Conservation (phyloP, 441 rosid species). For the Cnidoscolus chayamansa region DNA sequence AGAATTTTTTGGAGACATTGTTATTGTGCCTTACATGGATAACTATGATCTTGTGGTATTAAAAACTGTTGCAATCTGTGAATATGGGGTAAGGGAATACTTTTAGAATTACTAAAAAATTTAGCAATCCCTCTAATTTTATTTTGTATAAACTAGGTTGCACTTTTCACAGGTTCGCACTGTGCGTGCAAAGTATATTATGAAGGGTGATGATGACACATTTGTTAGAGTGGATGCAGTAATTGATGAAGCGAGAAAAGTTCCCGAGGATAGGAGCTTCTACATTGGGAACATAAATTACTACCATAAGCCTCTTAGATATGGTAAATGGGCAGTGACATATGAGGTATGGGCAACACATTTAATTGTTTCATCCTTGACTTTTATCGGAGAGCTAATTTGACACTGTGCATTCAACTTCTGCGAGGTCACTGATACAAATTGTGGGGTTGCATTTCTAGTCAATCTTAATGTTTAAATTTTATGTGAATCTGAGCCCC, state of each 20-base stretch:
- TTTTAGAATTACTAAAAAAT: constrained; percentile 1
- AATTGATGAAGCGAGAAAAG: constrained; percentile 53
- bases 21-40: constrained; percentile 87
- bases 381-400: background rate
- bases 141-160: constrained; percentile 15
- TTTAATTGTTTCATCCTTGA: background rate
- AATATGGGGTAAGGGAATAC: constrained; percentile 64
- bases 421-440: background rate
- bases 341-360: constrained; percentile 55
- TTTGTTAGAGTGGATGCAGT: constrained; percentile 72
- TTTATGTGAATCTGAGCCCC: background rate
- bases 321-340: constrained; percentile 93
- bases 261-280: constrained; percentile 57
- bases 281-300: constrained; percentile 83
- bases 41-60: constrained; percentile 85
- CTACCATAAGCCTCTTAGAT: constrained; percentile 72
- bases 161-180: constrained; percentile 48
- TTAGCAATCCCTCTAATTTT: background rate
- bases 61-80: constrained; percentile 89
- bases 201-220: constrained; percentile 91
- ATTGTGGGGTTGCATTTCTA: background rate
- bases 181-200: constrained; percentile 58
- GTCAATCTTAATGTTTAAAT: background rate
- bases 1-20: constrained; percentile 78
- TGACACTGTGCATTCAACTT: background rate